A percentile compares a stretch with the other conserved stretches of the same genome.
These are phyloP conservation scores for Colletotrichum echinochloae DNA, from an alignment of 2,329 filamentous ascomycete genomes.

Conservation along the genomic window DNA sequence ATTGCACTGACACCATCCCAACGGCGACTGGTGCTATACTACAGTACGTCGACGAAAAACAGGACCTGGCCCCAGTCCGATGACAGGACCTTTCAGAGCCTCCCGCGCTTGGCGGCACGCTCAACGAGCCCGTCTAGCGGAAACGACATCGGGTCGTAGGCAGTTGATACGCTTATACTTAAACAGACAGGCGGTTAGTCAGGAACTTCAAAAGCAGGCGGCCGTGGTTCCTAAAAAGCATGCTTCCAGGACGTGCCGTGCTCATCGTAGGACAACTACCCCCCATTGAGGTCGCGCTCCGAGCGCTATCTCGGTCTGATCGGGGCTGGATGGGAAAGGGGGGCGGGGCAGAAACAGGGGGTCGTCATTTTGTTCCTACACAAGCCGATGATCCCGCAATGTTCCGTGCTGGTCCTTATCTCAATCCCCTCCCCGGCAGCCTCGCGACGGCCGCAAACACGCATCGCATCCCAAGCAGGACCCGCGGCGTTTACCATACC, in stretches of 20 bases:
- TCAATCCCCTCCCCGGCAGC: background rate
- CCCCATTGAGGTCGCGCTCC: conserved; percentile 10
- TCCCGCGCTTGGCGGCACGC: conserved; percentile 9
- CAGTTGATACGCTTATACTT: conserved; percentile 1
- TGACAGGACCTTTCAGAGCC: background rate
- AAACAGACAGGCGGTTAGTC: background rate
- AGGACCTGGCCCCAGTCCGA: conserved; percentile 1
- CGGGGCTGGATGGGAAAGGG: conserved; percentile 1
- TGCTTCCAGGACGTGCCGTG: background rate
- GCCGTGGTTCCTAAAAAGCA: background rate
- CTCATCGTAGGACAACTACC: background rate
- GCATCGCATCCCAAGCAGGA: background rate
- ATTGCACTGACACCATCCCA: background rate
- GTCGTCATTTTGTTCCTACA: conserved; percentile 1
- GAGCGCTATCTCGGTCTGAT: conserved; percentile 16
- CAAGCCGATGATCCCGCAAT: conserved; percentile 12
- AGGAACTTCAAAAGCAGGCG: background rate
- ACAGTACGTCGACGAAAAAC: conserved; percentile 8
- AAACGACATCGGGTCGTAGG: background rate
- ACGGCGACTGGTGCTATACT: conserved; percentile 6
- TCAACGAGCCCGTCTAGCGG: background rate
- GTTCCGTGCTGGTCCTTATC: conserved; percentile 16
- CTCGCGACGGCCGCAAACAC: background rate
- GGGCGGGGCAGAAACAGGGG: background rate
- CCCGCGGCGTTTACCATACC: background rate